phyloP scores from a whole-genome alignment of 257 asterid genomes.

The Solanum pennellii region DNA sequence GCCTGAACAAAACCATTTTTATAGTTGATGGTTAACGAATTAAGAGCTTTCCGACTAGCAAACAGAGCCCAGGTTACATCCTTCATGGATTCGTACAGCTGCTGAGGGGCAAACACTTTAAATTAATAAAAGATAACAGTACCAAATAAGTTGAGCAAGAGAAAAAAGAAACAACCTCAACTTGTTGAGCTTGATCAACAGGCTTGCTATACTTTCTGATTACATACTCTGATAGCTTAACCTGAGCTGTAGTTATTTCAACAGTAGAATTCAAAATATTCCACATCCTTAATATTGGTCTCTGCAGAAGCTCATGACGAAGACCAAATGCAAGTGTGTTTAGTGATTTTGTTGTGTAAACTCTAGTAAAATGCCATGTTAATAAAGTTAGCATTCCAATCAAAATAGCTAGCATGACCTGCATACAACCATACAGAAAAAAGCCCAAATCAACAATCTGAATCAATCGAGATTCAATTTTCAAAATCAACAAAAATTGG shows the following conservation, averaged over 20 bases:
- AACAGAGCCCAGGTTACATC: slow-evolving; percentile 88
- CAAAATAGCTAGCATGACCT: slow-evolving; percentile 85
- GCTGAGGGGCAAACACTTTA: slow-evolving; percentile 18
- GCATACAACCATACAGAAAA: slow-evolving; percentile 13
- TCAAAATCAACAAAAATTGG: background rate
- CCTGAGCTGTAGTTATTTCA: slow-evolving; percentile 86
- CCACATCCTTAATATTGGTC: slow-evolving; percentile 89
- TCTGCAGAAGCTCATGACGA: slow-evolving; percentile 76
- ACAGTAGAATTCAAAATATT: slow-evolving; percentile 71
- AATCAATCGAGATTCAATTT: background rate
- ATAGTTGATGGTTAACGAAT: slow-evolving; percentile 65
- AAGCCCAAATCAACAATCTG: background rate
- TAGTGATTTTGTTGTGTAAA: slow-evolving; percentile 61
- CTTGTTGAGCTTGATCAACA: slow-evolving; percentile 60
- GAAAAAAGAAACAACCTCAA: slow-evolving; percentile 42
- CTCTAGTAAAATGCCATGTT: slow-evolving; percentile 92
- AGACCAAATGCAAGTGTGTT: slow-evolving; percentile 75
- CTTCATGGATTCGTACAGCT: slow-evolving; percentile 80
- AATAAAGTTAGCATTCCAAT: slow-evolving; percentile 74
- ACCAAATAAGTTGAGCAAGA: background rate
- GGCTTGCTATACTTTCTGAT: slow-evolving; percentile 58
- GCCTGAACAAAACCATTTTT: slow-evolving; percentile 92
- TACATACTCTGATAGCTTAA: slow-evolving; percentile 64
- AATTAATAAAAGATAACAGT: background rate
- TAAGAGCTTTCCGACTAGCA: slow-evolving; percentile 74